These are phyloP conservation scores for Annulohypoxylon bovei DNA, from an alignment of 495 filamentous ascomycete species.

Conservation along the genomic window DNA sequence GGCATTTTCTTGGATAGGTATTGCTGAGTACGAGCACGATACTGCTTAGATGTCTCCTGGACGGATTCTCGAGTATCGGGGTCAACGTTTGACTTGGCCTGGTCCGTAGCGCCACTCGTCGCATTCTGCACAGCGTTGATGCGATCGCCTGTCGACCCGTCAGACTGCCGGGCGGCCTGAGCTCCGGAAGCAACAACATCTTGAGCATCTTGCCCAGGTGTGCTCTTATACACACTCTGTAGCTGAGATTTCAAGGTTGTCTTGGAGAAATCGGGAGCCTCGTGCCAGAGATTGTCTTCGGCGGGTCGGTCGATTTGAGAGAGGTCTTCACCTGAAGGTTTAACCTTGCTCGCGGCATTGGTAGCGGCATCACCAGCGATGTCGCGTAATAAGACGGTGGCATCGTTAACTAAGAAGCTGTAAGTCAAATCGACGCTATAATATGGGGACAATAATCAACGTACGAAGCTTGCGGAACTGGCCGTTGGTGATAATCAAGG, in stretches of 20 bases:
- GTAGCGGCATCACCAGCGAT: constrained; percentile 89
- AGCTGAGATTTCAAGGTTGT: constrained; percentile 74
- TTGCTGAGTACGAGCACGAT: constrained; percentile 68
- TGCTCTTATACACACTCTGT: constrained; percentile 64
- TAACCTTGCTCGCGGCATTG: constrained; percentile 80
- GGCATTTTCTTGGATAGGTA: constrained; percentile 88
- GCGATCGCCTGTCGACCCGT: constrained; percentile 64
- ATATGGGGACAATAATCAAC: constrained; percentile 45
- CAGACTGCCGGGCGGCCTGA: constrained; percentile 54
- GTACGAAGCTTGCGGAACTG: constrained; percentile 93
- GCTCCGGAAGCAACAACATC: constrained; percentile 50
- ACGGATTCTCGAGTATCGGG: constrained; percentile 58
- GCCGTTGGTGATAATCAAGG: constrained; percentile 91
- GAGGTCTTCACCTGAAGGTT: constrained; percentile 82
- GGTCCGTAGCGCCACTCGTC: constrained; percentile 60
- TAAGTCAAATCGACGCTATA: constrained; percentile 40
- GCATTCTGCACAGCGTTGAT: constrained; percentile 58
- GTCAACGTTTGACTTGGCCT: constrained; percentile 56
- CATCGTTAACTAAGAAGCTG: constrained; percentile 76
- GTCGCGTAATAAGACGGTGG: constrained; percentile 82
- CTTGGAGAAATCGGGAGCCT: constrained; percentile 80
- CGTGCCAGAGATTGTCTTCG: constrained; percentile 92
- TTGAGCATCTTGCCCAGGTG: constrained; percentile 64
- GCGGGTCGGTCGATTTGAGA: constrained; percentile 82
- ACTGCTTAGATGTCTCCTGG: constrained; percentile 50